Percentiles rank a stretch among this genome's conserved stretches.
phyloP scores from a whole-genome alignment of 208 protist genomes.

The Histomonas meleagridis region DNA sequence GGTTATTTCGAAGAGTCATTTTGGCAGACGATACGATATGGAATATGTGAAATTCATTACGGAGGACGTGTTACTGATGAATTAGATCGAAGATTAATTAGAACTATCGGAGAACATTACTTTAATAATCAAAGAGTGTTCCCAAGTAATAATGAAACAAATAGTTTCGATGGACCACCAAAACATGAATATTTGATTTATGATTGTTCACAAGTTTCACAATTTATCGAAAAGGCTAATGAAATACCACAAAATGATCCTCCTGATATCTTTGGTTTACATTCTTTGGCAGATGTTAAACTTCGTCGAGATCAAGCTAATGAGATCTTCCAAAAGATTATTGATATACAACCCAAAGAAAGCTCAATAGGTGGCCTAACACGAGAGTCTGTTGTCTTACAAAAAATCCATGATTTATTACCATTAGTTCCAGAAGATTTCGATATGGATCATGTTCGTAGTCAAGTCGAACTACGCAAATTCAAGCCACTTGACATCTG shows the following conservation, averaged over 20 bases:
- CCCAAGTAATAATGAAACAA: neutral
- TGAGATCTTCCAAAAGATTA: constrained; percentile 68
- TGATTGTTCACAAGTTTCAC: neutral
- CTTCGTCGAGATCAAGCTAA: constrained; percentile 44
- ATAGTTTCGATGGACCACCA: constrained; percentile 44
- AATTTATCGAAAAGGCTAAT: constrained; percentile 50
- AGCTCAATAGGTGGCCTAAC: constrained; percentile 44
- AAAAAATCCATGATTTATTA: constrained; percentile 46
- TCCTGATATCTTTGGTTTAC: constrained; percentile 87
- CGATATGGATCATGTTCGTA: constrained; percentile 42
- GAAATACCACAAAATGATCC: constrained; percentile 78
- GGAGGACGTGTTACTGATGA: constrained; percentile 93
- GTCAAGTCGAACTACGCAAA: constrained; percentile 35
- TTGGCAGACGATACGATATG: constrained; percentile 74
- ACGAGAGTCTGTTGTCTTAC: constrained; percentile 50
- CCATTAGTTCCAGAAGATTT: constrained; percentile 38
- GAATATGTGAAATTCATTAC: constrained; percentile 94
- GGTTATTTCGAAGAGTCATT: constrained; percentile 42
- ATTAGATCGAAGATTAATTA: constrained; percentile 83
- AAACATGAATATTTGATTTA: constrained; percentile 42
- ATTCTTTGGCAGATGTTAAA: constrained; percentile 73
- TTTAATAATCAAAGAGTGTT: constrained; percentile 38
- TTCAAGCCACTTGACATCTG: constrained; percentile 50
- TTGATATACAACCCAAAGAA: constrained; percentile 66
- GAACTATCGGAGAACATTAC: constrained; percentile 81